Conservation (phyloP, 1,284 basidiomycete genomes). For the Uromyces viciae-fabae region DNA sequence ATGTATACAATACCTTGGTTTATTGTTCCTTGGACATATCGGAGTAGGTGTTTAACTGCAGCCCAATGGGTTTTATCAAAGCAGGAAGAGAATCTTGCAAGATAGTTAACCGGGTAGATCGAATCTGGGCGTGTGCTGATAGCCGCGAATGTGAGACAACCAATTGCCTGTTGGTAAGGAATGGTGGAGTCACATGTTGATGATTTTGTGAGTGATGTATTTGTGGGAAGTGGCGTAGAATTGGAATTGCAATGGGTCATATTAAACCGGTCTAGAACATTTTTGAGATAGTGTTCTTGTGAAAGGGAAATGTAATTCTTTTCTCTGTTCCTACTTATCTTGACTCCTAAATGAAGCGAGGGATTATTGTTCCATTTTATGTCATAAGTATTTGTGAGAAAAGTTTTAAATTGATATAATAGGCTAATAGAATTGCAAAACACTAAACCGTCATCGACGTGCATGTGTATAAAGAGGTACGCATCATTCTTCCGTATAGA, state of each 20-base stretch:
- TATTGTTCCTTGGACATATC: neutral
- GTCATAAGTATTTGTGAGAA: neutral
- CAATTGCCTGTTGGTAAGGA: constrained; percentile 4
- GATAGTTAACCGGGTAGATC: neutral
- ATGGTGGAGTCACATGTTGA: neutral
- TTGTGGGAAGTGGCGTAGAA: neutral
- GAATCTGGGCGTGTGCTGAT: neutral
- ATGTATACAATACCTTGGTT: too few relatives aligned
- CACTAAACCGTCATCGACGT: neutral
- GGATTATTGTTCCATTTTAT: neutral
- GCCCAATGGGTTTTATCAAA: neutral
- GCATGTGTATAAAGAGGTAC: neutral
- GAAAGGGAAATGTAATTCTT: too few relatives aligned
- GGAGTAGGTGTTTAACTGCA: neutral
- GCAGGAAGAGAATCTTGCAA: neutral
- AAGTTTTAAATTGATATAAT: neutral
- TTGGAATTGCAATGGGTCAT: neutral
- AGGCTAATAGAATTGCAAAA: neutral
- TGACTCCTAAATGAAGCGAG: neutral
- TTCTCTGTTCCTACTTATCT: too few relatives aligned
- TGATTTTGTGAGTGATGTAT: neutral
- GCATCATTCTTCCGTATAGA: neutral
- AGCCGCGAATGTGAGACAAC: neutral
- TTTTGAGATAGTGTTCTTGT: neutral
- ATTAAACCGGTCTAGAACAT: neutral